These are phyloP conservation scores for Colletotrichum tofieldiae DNA, from an alignment of 2,329 filamentous ascomycete species.

Conservation along the genomic window DNA sequence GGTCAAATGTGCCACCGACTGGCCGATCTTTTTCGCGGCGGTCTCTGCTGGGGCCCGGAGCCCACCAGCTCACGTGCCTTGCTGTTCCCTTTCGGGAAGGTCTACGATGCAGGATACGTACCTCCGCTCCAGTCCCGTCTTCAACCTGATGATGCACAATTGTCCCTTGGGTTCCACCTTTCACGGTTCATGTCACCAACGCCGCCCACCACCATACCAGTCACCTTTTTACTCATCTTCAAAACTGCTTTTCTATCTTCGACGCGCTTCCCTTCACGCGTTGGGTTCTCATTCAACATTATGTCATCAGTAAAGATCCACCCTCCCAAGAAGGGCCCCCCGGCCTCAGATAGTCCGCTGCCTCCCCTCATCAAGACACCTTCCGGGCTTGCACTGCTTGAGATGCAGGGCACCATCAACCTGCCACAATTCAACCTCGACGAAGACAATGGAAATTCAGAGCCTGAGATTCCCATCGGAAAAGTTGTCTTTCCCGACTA, in stretches of 20 bases:
- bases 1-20: slow-evolving; percentile 18
- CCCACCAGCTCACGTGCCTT: slow-evolving; percentile 28
- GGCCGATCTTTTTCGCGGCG: not conserved
- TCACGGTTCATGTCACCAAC: not conserved
- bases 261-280: not conserved
- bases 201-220: not conserved
- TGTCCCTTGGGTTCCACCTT: not conserved
- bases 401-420: slow-evolving; percentile 94
- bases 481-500: slow-evolving; percentile 86
- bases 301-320: slow-evolving; percentile 62
- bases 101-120: not conserved
- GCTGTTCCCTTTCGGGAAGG: slow-evolving; percentile 13
- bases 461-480: slow-evolving; percentile 71
- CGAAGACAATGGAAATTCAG: slow-evolving; percentile 46
- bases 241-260: not conserved
- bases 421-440: slow-evolving; percentile 66
- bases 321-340: slow-evolving; percentile 50
- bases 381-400: slow-evolving; percentile 88
- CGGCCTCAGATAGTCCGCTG: slow-evolving; percentile 68
- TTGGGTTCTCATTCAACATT: not conserved
- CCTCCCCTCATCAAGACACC: slow-evolving; percentile 91
- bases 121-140: not conserved
- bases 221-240: not conserved
- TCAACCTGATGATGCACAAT: not conserved
- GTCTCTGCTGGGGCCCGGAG: not conserved